Conservation (phyloP, 331 rosid genomes). For the Saraca asoca region DNA sequence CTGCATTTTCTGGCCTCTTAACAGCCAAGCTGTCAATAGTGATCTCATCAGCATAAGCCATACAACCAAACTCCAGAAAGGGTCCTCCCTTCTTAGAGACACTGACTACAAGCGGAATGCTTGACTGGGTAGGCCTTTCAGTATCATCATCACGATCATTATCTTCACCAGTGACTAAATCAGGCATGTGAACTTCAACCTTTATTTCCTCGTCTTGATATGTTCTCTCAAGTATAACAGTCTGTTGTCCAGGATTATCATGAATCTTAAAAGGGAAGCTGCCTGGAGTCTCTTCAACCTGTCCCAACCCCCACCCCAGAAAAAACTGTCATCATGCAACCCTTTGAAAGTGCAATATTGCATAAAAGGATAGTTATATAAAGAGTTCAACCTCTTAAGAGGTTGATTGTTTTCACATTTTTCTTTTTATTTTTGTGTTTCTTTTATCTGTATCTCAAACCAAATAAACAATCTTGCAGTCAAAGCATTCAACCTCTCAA, state of each 20-base stretch:
- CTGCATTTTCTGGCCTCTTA: conserved; percentile 61
- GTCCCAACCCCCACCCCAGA: conserved; percentile 2
- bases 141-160: conserved; percentile 38
- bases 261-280: conserved; percentile 72
- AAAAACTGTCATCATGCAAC: background rate
- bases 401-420: too few relatives aligned
- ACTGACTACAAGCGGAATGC: conserved; percentile 68
- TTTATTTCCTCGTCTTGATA: conserved; percentile 73
- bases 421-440: too few relatives aligned
- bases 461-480: too few relatives aligned
- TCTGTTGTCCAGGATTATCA: conserved; percentile 65
- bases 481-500: too few relatives aligned
- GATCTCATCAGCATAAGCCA: conserved; percentile 79
- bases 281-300: conserved; percentile 65
- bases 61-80: conserved; percentile 62
- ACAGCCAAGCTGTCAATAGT: conserved; percentile 66
- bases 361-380: background rate
- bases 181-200: conserved; percentile 92
- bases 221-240: conserved; percentile 60
- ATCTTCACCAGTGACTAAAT: conserved; percentile 68
- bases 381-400: too few relatives aligned
- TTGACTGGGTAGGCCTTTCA: conserved; percentile 55
- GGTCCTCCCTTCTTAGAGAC: conserved; percentile 71
- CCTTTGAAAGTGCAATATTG: conserved; percentile 9
- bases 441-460: too few relatives aligned